Evolutionary conservation across 2,329 filamentous ascomycete genomes (phyloP), one percentile per base, ranked within the genome.

Genomic region (Calycina marina): DNA sequence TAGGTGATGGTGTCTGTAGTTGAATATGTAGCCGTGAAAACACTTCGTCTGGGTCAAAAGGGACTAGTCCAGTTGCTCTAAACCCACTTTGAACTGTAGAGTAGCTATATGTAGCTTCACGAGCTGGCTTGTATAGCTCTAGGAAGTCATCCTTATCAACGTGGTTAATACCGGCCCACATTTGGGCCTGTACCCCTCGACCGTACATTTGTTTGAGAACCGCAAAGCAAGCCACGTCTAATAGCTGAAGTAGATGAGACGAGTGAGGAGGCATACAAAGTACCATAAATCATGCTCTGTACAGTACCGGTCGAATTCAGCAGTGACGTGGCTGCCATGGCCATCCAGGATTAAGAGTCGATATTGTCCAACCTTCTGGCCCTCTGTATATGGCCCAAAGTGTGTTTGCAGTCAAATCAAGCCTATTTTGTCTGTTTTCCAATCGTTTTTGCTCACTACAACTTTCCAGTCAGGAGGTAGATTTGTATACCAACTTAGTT

Each of bases 361-460:
- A 15, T 28, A 28, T 28, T 13, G 4, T 14, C 26, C 26, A 5
- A 5, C 16, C 15, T 4, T 18, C 18, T 12, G 28, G 20, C 14
- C 17, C 14, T 30, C 13, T 18, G 28, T 30, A 18, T 30, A 15
- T 30, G 6, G 8, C 4, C 20, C 8, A 18, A 30, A 30, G 12
- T n/a, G n/a, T 17, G 5, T 30, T 12, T 27, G 6, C 9, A 30
- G 17, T 17, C 15, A 30, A 8, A 6, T 18, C 4, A 30, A 14
- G 15, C 28, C 13, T 5, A 28, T 6, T 8, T 6, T 5, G 14
- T 28, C 26, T 6, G 6, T 28, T 15, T 46, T 56, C 49, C 32
- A 56, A 26, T 48, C 36, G 27, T 53, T 56, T 14, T 40, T 37
- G 35, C 36, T 48, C 16, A 51, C 17, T 30, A 18, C 11, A 30